These are phyloP conservation scores for Phellinidium pouzarii DNA, from an alignment of 1,284 basidiomycete genomes.

Conservation along the genomic window DNA sequence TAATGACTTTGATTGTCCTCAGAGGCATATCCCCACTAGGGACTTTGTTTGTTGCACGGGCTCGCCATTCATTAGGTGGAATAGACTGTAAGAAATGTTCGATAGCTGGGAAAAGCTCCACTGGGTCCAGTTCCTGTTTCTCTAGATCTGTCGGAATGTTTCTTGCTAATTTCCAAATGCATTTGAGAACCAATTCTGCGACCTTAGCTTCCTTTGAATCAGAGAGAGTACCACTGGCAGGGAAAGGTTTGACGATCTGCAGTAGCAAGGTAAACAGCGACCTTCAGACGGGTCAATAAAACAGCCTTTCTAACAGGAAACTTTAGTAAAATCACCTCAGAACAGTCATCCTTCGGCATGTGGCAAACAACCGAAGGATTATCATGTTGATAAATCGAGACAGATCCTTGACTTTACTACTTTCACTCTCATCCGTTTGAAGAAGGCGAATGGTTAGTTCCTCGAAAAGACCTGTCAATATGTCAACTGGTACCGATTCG, in stretches of 20 bases:
- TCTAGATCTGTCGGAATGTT: constrained; percentile 89
- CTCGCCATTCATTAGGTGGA: constrained; percentile 93
- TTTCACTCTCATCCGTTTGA: constrained; percentile 80
- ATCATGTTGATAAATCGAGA: constrained; percentile 99
- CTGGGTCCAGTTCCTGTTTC: constrained; percentile 75
- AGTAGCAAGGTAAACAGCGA: constrained; percentile 80
- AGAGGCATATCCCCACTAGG: constrained; percentile 97
- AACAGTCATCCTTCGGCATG: constrained; percentile 85
- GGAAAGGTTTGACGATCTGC: constrained; percentile 85
- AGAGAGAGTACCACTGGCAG: constrained; percentile 52
- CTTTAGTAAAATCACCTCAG: constrained; percentile 62
- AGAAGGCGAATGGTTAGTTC: constrained; percentile 86
- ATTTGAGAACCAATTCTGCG: constrained; percentile 95
- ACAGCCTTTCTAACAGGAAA: not conserved
- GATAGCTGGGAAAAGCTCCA: constrained; percentile 87
- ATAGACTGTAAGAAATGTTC: constrained; percentile 93
- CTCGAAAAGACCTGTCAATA: constrained; percentile 73
- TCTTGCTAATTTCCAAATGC: constrained; percentile 96
- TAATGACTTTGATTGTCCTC: constrained; percentile 94
- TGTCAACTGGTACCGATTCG: constrained; percentile 75
- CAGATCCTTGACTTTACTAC: constrained; percentile 77
- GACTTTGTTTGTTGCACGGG: constrained; percentile 81
- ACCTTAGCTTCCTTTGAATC: constrained; percentile 84
- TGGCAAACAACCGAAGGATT: constrained; percentile 88
- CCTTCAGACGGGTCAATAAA: constrained; percentile 32